A percentile compares a stretch with the other conserved stretches of the same genome.
These are phyloP conservation scores for Pterocarpus macrocarpus DNA, from an alignment of 306 rosid genomes.

Conservation along the genomic window DNA sequence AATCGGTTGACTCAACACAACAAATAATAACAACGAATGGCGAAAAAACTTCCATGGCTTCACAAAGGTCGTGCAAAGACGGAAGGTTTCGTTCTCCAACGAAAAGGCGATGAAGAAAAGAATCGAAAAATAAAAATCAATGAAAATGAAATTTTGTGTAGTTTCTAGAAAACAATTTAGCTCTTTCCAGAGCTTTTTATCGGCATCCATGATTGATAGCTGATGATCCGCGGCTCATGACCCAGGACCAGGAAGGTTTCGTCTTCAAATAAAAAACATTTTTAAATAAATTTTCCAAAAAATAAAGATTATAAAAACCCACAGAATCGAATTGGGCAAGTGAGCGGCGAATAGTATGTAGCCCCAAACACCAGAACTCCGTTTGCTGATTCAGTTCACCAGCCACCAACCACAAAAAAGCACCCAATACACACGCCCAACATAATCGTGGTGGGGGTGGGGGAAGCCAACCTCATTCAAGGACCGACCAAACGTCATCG, in stretches of 20 bases:
- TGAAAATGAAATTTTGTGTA: not conserved
- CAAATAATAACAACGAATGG: not conserved
- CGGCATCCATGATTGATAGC: not conserved
- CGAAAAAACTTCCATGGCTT: slow-evolving; percentile 36
- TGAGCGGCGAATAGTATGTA: not conserved
- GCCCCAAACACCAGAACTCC: slow-evolving; percentile 19
- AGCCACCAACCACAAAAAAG: slow-evolving; percentile 12
- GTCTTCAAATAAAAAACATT: slow-evolving; percentile 9
- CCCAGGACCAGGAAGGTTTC: not conserved
- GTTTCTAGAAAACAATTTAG: not conserved
- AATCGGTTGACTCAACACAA: not conserved
- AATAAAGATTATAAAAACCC: not conserved
- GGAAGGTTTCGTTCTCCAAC: slow-evolving; percentile 3
- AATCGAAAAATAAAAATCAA: not conserved
- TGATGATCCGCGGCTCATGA: not conserved
- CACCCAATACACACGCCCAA: not conserved
- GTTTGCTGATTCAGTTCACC: slow-evolving; percentile 29
- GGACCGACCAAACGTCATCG: slow-evolving; percentile 40
- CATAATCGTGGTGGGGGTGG: not conserved
- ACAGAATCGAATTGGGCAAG: slow-evolving; percentile 34
- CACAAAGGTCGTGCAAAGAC: not conserved
- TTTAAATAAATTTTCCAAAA: not conserved
- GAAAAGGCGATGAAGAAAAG: not conserved
- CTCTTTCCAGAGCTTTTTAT: not conserved
- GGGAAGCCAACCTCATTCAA: no score